Percentiles rank a stretch among this genome's conserved stretches.
phyloP scores from a whole-genome alignment of 2,329 filamentous ascomycete genomes.

The Fusarium multiceps region DNA sequence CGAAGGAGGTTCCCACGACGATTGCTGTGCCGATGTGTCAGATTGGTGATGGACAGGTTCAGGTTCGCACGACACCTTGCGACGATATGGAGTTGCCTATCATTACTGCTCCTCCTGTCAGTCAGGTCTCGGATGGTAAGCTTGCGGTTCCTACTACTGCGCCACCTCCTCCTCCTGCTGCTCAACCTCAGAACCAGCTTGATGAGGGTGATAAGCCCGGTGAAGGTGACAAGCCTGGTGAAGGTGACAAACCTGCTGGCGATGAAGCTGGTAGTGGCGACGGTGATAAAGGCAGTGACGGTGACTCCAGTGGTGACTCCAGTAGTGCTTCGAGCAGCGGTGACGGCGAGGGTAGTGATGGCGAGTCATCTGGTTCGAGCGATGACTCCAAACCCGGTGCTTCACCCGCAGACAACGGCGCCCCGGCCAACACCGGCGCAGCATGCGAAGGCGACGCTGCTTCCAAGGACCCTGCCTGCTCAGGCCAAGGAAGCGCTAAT shows the following conservation, averaged over 20 bases:
- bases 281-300: not conserved
- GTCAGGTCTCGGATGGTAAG: conserved; percentile 50
- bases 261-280: not conserved
- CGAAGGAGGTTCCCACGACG: conserved; percentile 52
- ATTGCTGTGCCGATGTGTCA: conserved; percentile 62
- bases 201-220: not conserved
- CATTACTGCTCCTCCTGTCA: conserved; percentile 47
- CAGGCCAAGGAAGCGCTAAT: not conserved
- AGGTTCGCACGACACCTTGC: conserved; percentile 61
- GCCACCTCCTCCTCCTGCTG: conserved; percentile 24
- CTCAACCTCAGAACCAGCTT: not conserved
- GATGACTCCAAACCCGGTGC: conserved; percentile 4
- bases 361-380: not conserved
- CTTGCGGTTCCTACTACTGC: conserved; percentile 45
- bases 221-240: not conserved
- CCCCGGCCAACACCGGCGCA: conserved; percentile 10
- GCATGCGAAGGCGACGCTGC: not conserved
- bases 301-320: not conserved
- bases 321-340: not conserved
- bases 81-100: conserved; percentile 47
- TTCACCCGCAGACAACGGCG: not conserved
- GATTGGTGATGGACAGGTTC: conserved; percentile 61
- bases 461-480: not conserved
- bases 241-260: not conserved
- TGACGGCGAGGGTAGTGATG: not conserved